phyloP scores from a whole-genome alignment of 2,329 filamentous ascomycete genomes.

The Calonectria crousiana region DNA sequence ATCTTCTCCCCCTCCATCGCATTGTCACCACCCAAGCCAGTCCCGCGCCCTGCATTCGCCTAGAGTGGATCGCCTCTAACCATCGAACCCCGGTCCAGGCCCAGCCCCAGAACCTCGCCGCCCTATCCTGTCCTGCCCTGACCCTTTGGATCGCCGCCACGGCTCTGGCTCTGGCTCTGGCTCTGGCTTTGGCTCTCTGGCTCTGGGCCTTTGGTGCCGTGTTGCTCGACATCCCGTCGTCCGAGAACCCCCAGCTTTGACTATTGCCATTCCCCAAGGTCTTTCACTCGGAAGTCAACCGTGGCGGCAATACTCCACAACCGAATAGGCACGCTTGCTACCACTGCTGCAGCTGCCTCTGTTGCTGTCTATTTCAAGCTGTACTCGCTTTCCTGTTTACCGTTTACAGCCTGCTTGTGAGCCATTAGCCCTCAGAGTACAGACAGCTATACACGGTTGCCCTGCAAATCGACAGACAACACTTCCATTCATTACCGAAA shows the following conservation, averaged over 20 bases:
- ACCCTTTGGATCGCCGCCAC: conserved; percentile 32
- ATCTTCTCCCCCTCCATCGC: conserved; percentile 19
- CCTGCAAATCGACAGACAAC: neutral
- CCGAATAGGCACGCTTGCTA: conserved; percentile 25
- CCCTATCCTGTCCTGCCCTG: conserved; percentile 13
- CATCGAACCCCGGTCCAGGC: conserved; percentile 32
- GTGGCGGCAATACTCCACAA: conserved; percentile 33
- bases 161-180: conserved; percentile 25
- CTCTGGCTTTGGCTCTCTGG: conserved; percentile 24
- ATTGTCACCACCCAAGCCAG: conserved; percentile 30
- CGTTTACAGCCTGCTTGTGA: conserved; percentile 28
- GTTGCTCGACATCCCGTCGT: conserved; percentile 44
- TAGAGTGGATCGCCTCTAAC: conserved; percentile 38
- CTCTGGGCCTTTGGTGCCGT: conserved; percentile 28
- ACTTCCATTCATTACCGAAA: neutral
- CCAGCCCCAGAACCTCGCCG: conserved; percentile 27
- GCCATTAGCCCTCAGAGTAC: conserved; percentile 27
- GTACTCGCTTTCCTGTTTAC: conserved; percentile 23
- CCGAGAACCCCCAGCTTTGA: conserved; percentile 34
- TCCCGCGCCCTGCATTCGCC: conserved; percentile 34
- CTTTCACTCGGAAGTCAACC: conserved; percentile 39
- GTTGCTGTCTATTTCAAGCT: conserved; percentile 25
- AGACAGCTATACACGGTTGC: neutral
- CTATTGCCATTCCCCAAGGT: conserved; percentile 16
- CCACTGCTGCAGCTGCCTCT: neutral